Conservation (phyloP, 805 yeast species). For the Myxozyma kluyveri region DNA sequence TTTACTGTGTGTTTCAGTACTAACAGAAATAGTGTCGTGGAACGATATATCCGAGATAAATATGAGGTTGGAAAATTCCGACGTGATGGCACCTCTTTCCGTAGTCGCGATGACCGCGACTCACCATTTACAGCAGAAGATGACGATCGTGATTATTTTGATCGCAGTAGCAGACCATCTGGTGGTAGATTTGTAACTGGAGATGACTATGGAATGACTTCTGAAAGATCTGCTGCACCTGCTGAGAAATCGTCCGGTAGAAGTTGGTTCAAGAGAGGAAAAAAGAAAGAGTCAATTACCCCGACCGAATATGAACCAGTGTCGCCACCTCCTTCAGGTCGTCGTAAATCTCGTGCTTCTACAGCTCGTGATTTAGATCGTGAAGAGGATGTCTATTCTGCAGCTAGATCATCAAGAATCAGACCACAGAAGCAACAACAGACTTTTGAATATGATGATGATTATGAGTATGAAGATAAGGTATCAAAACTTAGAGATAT, state of each 20-base stretch:
- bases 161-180: no score
- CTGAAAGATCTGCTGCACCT: constrained; percentile 2
- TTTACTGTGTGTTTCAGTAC: not conserved
- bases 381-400: constrained; percentile 1
- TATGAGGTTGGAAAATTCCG: constrained; percentile 63
- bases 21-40: constrained; percentile 42
- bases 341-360: not conserved
- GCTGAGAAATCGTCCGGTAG: constrained; percentile 4
- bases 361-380: not conserved
- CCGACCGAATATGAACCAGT: not conserved
- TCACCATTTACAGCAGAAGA: not conserved
- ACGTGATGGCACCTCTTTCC: constrained; percentile 37
- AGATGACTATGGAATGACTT: no score
- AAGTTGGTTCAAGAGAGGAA: constrained; percentile 18
- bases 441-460: constrained; percentile 17
- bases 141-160: constrained; percentile 3
- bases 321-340: not conserved
- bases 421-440: not conserved
- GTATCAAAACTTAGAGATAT: constrained; percentile 50
- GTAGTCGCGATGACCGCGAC: constrained; percentile 1
- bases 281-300: constrained; percentile 5
- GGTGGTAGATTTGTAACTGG: not conserved
- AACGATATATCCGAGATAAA: constrained; percentile 61
- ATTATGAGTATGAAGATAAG: constrained; percentile 37
- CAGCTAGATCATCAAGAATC: not conserved